phyloP scores from a whole-genome alignment of 768 basidiomycete species.

The Crucibulum laeve region DNA sequence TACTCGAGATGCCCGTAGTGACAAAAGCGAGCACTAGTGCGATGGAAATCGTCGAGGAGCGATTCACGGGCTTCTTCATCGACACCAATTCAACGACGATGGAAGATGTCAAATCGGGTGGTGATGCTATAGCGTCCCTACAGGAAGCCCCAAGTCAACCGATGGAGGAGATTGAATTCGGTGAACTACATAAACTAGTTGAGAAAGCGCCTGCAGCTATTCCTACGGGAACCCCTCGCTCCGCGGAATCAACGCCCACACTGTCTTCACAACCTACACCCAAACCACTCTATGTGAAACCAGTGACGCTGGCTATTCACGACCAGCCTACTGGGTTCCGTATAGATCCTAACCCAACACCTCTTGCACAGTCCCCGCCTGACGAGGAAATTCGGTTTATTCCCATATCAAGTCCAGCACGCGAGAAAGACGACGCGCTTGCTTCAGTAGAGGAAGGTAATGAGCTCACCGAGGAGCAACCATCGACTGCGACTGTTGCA shows the following conservation, averaged over 20 bases:
- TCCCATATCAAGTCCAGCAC: no score
- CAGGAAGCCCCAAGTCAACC: not conserved
- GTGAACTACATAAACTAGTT: not conserved
- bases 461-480: no score
- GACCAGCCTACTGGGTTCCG: no score
- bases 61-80: slow-evolving; percentile 26
- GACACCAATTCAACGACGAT: slow-evolving; percentile 27
- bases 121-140: not conserved
- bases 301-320: no score
- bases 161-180: not conserved
- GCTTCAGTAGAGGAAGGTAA: no score
- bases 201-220: not conserved
- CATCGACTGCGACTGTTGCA: no score
- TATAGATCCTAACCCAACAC: no score
- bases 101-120: slow-evolving; percentile 6
- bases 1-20: slow-evolving; percentile 29
- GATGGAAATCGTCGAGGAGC: slow-evolving; percentile 7
- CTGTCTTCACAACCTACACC: no score
- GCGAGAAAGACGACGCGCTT: no score
- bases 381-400: no score
- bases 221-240: not conserved
- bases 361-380: no score
- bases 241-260: not conserved
- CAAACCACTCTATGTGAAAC: no score
- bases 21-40: slow-evolving; percentile 11